Evolutionary conservation across 805 yeast species (phyloP), one percentile per base, ranked within the genome.

Genomic region (Candida maltosa): DNA sequence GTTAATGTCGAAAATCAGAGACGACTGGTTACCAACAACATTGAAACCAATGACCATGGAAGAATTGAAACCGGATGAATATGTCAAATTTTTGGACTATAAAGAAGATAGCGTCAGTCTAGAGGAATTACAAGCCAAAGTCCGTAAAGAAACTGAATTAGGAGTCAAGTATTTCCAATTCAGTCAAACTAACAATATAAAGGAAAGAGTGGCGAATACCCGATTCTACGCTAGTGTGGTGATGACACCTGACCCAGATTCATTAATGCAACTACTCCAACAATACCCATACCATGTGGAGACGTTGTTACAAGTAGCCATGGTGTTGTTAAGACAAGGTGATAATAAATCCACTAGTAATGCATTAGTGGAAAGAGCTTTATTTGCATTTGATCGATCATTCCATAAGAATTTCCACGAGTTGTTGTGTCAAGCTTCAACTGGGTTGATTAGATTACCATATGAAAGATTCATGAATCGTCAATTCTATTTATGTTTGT

Each of bases 331-430:
- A 20, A 72, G 93, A 53, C 91, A 83, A 48, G 94, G 95, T 22
- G 85, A 83, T 45, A 60, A 67, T 38, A 78, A 73, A 45, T 72
- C 83, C 2, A 78, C 82, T 34, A 76, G 88, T 29, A 82, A 77
- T 48, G 88, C 89, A 0, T 58, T 86, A 32, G 65, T 87, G 9
- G 95, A 87, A 52, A 71, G 85, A 41, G 85, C 88, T 2, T 58
- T 87, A 16, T 85, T 87, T 54, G 81, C 82, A 1, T 85, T 83
- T 58, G 95, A 87, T 52, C 67, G 95, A 52, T 77, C 81, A 6
- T 68, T 87, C 45, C 78, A 75, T 43, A 73, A 71, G 31, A 66
- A 66, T n/a, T 75, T 84, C 48, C 72, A 67, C 40, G 70, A 65
- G 39, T 45, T 63, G 9, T 44, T 67, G 16, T 45, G 36, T 16